These are phyloP conservation scores for Pseudogymnoascus sp. DNA, from an alignment of 2,329 filamentous ascomycete species.

Conservation along the genomic window DNA sequence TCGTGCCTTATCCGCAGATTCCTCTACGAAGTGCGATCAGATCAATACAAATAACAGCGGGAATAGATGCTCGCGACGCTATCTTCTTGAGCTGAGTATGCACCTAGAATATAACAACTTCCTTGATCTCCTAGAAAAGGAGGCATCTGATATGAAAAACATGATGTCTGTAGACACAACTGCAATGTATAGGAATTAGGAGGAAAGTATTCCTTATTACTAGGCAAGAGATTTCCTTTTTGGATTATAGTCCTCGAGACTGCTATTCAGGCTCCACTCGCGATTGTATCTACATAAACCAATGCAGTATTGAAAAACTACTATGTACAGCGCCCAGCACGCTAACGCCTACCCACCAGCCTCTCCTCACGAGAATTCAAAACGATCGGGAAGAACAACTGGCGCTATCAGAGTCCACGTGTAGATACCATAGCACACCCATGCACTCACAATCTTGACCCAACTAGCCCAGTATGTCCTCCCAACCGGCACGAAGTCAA, in stretches of 20 bases:
- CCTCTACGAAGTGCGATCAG: background rate
- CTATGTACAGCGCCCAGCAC: conserved; percentile 4
- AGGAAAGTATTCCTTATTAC: background rate
- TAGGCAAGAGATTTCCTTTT: background rate
- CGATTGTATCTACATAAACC: background rate
- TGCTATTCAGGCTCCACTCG: background rate
- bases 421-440: conserved; percentile 93
- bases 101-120: background rate
- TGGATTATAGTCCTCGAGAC: background rate
- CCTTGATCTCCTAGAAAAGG: background rate
- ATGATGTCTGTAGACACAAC: background rate
- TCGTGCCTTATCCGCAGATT: background rate
- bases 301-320: background rate
- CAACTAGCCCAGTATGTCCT: conserved; percentile 95
- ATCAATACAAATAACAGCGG: background rate
- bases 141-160: background rate
- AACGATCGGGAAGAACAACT: conserved; percentile 74
- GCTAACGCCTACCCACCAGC: background rate
- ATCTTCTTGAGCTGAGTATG: background rate
- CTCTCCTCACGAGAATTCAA: conserved; percentile 48
- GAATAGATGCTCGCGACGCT: background rate
- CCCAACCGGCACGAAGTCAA: conserved; percentile 87
- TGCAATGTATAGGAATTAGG: background rate
- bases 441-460: conserved; percentile 97
- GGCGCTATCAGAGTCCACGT: conserved; percentile 88